phyloP scores from a whole-genome alignment of 352 stramenopile genomes.

The Globisporangium ultimum region DNA sequence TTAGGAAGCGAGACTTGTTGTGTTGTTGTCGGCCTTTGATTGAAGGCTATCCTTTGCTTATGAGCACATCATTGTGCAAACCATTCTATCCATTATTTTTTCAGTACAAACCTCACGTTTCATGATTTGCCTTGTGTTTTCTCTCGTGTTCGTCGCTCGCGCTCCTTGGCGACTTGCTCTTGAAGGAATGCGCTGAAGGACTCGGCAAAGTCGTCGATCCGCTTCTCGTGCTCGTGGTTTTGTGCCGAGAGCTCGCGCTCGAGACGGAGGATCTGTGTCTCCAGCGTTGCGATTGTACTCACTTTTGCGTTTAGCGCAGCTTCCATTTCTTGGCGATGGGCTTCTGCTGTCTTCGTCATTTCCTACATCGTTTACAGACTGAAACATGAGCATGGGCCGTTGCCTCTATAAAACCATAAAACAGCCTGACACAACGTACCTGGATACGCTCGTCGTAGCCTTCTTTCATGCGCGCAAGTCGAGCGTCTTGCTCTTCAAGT shows the following conservation, averaged over 20 bases:
- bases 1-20: background rate
- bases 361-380: slow-evolving; percentile 8
- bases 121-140: background rate
- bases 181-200: slow-evolving; percentile 52
- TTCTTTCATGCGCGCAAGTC: slow-evolving; percentile 29
- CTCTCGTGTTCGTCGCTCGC: slow-evolving; percentile 16
- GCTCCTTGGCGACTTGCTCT: slow-evolving; percentile 45
- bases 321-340: slow-evolving; percentile 25
- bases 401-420: too few species aligned
- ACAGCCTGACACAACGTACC: slow-evolving; percentile 16
- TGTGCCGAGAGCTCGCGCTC: slow-evolving; percentile 39
- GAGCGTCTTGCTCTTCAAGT: slow-evolving; percentile 35
- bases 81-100: background rate
- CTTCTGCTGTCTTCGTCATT: slow-evolving; percentile 24
- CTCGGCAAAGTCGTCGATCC: slow-evolving; percentile 52
- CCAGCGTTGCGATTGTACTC: slow-evolving; percentile 24
- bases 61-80: too few species aligned
- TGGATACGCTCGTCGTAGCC: slow-evolving; percentile 48
- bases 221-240: slow-evolving; percentile 47
- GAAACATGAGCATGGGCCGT: too few species aligned
- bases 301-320: slow-evolving; percentile 29
- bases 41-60: too few species aligned
- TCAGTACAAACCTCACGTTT: background rate
- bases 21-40: too few species aligned
- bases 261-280: slow-evolving; percentile 37